phyloP scores from a whole-genome alignment of 2,329 filamentous ascomycete genomes.

The Monosporascus sp. region DNA sequence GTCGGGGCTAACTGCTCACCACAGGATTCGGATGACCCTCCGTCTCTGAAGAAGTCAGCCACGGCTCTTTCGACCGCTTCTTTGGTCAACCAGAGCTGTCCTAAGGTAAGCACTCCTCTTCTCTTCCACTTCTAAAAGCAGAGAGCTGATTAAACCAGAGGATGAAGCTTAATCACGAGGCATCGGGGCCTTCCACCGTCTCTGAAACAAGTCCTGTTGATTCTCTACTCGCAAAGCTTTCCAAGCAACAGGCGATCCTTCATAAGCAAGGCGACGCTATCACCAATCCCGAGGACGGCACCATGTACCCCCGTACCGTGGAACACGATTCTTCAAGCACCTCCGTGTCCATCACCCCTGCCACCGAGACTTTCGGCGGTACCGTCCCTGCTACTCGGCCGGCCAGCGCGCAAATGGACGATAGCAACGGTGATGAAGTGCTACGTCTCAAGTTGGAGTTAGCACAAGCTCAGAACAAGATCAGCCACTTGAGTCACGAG shows the following conservation, averaged over 20 bases:
- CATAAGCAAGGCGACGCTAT: conserved; percentile 53
- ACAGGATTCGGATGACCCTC: conserved; percentile 17
- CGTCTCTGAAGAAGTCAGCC: conserved; percentile 36
- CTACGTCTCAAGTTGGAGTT: conserved; percentile 65
- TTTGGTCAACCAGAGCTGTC: conserved; percentile 47
- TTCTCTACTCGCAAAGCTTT: conserved; percentile 65
- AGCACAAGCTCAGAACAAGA: conserved; percentile 63
- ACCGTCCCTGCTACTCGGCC: conserved; percentile 46
- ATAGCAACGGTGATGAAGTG: conserved; percentile 51
- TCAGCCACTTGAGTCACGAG: conserved; percentile 67
- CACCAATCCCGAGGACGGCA: conserved; percentile 34
- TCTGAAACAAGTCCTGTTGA: conserved; percentile 56
- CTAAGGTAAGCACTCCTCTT: conserved; percentile 39
- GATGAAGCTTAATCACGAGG: conserved; percentile 43
- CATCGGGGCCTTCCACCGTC: conserved; percentile 19
- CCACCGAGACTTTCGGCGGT: conserved; percentile 46
- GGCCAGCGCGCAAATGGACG: conserved; percentile 44
- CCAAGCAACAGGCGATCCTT: conserved; percentile 62
- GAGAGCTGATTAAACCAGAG: conserved; percentile 31
- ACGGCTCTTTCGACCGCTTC: conserved; percentile 47
- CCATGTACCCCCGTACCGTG: conserved; percentile 27
- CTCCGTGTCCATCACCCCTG: conserved; percentile 59
- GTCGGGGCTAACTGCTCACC: conserved; percentile 1
- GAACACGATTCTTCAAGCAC: conserved; percentile 49
- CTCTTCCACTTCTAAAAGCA: background rate